Conservation (phyloP, 2,329 filamentous ascomycete genomes). For the Coniochaeta hoffmannii region DNA sequence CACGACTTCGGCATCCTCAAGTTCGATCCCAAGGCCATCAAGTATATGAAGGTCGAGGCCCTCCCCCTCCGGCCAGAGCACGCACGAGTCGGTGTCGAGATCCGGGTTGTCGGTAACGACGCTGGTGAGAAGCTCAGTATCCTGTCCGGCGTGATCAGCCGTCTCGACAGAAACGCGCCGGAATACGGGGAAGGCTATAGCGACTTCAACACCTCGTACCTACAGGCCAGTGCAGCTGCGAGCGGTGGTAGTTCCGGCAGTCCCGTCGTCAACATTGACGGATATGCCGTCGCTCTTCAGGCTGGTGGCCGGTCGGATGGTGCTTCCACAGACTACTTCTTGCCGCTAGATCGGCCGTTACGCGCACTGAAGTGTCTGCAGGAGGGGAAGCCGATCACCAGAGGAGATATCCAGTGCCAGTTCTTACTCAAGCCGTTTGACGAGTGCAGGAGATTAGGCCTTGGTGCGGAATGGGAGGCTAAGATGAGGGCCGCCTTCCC, state of each 20-base stretch:
- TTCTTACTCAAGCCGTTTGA: conserved; percentile 97
- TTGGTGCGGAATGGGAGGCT: conserved; percentile 80
- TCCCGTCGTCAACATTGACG: conserved; percentile 94
- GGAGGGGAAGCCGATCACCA: conserved; percentile 64
- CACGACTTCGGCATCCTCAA: conserved; percentile 97
- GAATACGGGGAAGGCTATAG: conserved; percentile 98
- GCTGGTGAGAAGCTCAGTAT: conserved; percentile 98
- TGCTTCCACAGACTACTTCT: conserved; percentile 94
- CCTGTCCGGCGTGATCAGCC: conserved; percentile 91
- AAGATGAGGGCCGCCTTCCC: conserved; percentile 77
- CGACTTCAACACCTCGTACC: conserved; percentile 95
- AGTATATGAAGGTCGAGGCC: conserved; percentile 87
- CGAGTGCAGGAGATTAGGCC: conserved; percentile 82
- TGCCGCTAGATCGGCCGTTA: conserved; percentile 84
- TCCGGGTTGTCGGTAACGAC: conserved; percentile 96
- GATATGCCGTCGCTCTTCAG: conserved; percentile 84
- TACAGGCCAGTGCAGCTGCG: conserved; percentile 93
- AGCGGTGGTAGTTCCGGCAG: conserved; percentile 97
- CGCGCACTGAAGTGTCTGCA: conserved; percentile 83
- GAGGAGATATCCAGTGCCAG: conserved; percentile 96
- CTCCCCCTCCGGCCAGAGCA: conserved; percentile 77
- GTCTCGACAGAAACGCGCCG: conserved; percentile 90
- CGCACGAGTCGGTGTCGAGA: conserved; percentile 86
- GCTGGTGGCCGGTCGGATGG: conserved; percentile 91
- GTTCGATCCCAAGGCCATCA: conserved; percentile 92